Conservation (phyloP, 352 stramenopile species). For the Pythium phragmiticola region DNA sequence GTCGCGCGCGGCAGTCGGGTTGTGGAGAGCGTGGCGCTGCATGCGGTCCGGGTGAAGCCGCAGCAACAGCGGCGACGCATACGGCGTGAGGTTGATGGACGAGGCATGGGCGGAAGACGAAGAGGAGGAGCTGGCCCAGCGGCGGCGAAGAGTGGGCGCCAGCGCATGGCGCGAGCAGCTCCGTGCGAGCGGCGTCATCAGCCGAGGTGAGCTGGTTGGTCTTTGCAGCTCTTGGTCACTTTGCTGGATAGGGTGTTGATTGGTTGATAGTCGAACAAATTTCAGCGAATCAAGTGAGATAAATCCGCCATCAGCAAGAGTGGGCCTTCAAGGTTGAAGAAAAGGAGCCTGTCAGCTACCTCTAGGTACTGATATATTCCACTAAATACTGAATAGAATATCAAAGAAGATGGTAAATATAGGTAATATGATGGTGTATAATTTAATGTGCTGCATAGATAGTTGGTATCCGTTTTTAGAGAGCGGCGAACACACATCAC, state of each 20-base stretch:
- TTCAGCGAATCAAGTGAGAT: background rate
- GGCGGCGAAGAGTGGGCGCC: background rate
- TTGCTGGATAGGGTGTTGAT: background rate
- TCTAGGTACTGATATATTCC: background rate
- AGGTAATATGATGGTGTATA: too few relatives aligned
- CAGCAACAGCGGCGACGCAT: conserved; percentile 66
- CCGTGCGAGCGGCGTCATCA: conserved; percentile 12
- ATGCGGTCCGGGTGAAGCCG: conserved; percentile 69
- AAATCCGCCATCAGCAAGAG: background rate
- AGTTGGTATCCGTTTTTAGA: background rate
- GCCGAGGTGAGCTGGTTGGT: conserved; percentile 12
- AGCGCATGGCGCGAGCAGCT: background rate
- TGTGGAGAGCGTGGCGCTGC: conserved; percentile 35
- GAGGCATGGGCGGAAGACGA: background rate
- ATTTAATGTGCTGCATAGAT: too few relatives aligned
- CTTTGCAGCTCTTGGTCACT: background rate
- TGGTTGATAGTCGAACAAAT: background rate
- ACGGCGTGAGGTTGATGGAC: conserved; percentile 51
- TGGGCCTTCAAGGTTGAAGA: background rate
- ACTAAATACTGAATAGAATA: too few relatives aligned
- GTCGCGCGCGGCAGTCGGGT: conserved; percentile 35
- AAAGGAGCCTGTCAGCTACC: background rate
- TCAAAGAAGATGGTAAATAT: too few relatives aligned
- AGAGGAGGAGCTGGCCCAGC: conserved; percentile 9
- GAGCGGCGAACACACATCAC: background rate